Conservation (phyloP, 179 eudicot species). For the Spergularia azorica region DNA sequence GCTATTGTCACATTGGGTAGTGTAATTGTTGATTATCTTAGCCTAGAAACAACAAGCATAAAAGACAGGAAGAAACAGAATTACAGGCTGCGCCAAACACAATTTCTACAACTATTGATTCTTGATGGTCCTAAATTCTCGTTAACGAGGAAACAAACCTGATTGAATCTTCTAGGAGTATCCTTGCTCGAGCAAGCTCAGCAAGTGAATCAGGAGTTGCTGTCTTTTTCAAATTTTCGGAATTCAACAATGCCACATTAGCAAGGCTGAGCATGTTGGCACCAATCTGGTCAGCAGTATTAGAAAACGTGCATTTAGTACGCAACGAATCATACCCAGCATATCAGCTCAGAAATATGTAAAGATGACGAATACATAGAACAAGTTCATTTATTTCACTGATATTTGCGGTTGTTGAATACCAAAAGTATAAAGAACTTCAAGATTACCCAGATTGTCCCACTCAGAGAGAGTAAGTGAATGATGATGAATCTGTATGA, state of each 20-base stretch:
- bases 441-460: background rate
- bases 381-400: background rate
- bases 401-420: background rate
- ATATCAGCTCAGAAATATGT: background rate
- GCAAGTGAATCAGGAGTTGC: conserved; percentile 46
- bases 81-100: background rate
- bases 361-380: background rate
- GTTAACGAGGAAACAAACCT: conserved; percentile 49
- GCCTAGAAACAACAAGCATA: background rate
- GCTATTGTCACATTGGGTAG: no score
- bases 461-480: background rate
- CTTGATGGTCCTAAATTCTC: background rate
- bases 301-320: background rate
- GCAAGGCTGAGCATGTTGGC: conserved; percentile 75
- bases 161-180: conserved; percentile 48
- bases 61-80: background rate
- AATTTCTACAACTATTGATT: background rate
- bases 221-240: conserved; percentile 37
- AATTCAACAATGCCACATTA: conserved; percentile 54
- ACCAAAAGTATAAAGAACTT: background rate
- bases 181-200: conserved; percentile 66
- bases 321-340: background rate
- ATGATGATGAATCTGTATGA: background rate
- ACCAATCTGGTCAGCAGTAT: conserved; percentile 51
- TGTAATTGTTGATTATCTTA: no score